These are phyloP conservation scores for Westerdykella sp. DNA, from an alignment of 2,329 filamentous ascomycete species.

Conservation along the genomic window DNA sequence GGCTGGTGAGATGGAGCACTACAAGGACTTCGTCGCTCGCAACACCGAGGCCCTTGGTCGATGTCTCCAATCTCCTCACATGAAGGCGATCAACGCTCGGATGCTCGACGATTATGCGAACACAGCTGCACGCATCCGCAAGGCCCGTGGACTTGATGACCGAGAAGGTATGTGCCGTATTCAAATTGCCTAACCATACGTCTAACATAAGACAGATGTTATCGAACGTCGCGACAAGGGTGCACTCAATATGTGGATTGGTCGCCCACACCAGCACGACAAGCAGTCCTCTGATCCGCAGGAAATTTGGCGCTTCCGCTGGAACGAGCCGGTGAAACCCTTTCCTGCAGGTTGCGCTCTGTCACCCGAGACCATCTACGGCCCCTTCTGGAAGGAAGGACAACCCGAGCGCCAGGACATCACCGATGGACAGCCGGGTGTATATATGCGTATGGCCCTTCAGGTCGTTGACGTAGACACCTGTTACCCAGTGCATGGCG, in stretches of 20 bases:
- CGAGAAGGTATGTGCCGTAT: background rate
- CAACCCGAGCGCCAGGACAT: slow-evolving; percentile 46
- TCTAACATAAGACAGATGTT: background rate
- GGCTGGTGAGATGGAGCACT: slow-evolving; percentile 5
- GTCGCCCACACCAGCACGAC: slow-evolving; percentile 7
- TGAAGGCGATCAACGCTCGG: slow-evolving; percentile 7
- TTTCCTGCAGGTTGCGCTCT: slow-evolving; percentile 10
- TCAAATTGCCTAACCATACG: background rate
- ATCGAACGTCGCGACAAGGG: background rate
- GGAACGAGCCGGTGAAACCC: background rate
- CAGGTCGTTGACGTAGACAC: slow-evolving; percentile 47
- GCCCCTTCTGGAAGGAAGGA: slow-evolving; percentile 37
- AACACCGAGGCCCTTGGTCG: slow-evolving; percentile 5
- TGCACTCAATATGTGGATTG: background rate
- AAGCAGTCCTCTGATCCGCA: slow-evolving; percentile 5
- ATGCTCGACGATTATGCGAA: slow-evolving; percentile 4
- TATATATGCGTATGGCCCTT: slow-evolving; percentile 43
- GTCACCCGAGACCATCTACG: slow-evolving; percentile 13
- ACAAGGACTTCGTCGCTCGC: slow-evolving; percentile 3
- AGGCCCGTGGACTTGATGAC: slow-evolving; percentile 8
- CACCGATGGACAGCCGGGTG: slow-evolving; percentile 40
- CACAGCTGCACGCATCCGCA: slow-evolving; percentile 8
- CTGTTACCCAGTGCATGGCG: slow-evolving; percentile 43
- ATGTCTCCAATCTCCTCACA: slow-evolving; percentile 6
- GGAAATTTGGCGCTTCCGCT: slow-evolving; percentile 3